These are phyloP conservation scores for Blumeriella jaapii DNA, from an alignment of 2,329 filamentous ascomycete species.

Conservation along the genomic window DNA sequence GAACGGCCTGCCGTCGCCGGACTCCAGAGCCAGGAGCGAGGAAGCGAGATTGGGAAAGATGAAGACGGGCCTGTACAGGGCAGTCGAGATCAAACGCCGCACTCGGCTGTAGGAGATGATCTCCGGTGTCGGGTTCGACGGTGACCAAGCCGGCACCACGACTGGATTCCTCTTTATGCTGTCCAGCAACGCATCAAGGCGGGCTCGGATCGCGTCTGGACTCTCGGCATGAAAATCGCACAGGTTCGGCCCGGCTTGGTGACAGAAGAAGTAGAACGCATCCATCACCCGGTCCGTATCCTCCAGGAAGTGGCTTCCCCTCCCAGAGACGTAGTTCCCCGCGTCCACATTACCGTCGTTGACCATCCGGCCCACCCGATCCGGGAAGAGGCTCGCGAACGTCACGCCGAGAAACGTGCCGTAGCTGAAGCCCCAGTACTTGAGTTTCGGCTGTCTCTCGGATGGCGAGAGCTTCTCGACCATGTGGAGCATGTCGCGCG, in stretches of 20 bases:
- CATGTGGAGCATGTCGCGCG: conserved; percentile 28
- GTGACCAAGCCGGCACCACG: conserved; percentile 14
- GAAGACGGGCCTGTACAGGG: conserved; percentile 24
- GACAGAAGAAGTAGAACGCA: conserved; percentile 23
- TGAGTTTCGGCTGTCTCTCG: conserved; percentile 27
- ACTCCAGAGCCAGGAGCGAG: conserved; percentile 21
- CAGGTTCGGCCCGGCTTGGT: conserved; percentile 25
- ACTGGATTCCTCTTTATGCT: conserved; percentile 28
- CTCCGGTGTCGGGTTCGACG: conserved; percentile 11
- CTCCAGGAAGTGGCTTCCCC: conserved; percentile 33
- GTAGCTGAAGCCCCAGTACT: conserved; percentile 42
- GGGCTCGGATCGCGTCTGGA: conserved; percentile 16
- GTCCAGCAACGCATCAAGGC: conserved; percentile 29
- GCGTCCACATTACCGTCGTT: conserved; percentile 22
- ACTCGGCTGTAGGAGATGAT: conserved; percentile 25
- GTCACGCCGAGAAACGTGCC: conserved; percentile 34
- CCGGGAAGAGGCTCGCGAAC: conserved; percentile 34
- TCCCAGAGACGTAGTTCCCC: conserved; percentile 20
- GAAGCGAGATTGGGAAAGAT: conserved; percentile 23
- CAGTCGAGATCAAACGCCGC: conserved; percentile 17
- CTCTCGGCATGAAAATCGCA: conserved; percentile 20
- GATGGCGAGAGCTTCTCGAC: conserved; percentile 23
- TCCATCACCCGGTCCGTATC: conserved; percentile 24
- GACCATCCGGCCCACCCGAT: conserved; percentile 32
- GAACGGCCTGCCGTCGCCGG: conserved; percentile 34